A percentile compares a stretch with the other conserved stretches of the same genome.
phyloP scores from a whole-genome alignment of 495 filamentous ascomycete species.

The Neurospora sp. region DNA sequence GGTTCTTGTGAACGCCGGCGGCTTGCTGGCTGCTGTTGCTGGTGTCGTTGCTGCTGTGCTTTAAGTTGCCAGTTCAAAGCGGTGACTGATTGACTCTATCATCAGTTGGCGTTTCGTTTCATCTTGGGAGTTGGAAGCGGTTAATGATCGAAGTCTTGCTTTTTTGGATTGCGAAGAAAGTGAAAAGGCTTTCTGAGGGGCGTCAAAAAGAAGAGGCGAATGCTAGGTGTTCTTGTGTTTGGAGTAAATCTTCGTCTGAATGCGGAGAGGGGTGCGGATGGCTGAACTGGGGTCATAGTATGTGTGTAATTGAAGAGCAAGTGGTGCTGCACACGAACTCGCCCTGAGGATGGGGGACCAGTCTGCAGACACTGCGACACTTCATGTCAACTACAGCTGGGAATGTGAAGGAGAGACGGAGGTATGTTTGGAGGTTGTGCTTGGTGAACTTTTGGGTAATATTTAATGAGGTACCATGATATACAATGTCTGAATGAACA shows the following conservation, averaged over 20 bases:
- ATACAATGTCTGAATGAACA: neutral
- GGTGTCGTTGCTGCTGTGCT: slow-evolving; percentile 25
- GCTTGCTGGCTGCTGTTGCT: slow-evolving; percentile 24
- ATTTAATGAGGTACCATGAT: slow-evolving; percentile 1
- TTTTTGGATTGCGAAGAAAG: neutral
- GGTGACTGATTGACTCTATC: neutral
- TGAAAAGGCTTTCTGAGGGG: neutral
- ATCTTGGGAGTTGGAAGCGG: neutral
- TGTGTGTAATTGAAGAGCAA: neutral
- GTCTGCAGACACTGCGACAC: neutral
- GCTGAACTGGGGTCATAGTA: neutral
- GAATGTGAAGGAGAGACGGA: neutral
- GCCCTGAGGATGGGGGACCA: neutral
- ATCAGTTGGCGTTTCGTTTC: neutral
- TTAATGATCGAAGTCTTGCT: neutral
- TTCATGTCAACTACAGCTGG: neutral
- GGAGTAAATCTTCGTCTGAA: neutral
- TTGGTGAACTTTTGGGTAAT: slow-evolving; percentile 3
- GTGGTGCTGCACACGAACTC: neutral
- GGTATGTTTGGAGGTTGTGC: neutral
- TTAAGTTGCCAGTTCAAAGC: slow-evolving; percentile 6
- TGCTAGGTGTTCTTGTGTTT: neutral
- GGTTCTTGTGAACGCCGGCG: slow-evolving; percentile 20
- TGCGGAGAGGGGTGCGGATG: neutral
- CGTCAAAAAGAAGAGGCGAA: neutral